Conservation (phyloP, 768 basidiomycete species). For the Suillus occidentalis region DNA sequence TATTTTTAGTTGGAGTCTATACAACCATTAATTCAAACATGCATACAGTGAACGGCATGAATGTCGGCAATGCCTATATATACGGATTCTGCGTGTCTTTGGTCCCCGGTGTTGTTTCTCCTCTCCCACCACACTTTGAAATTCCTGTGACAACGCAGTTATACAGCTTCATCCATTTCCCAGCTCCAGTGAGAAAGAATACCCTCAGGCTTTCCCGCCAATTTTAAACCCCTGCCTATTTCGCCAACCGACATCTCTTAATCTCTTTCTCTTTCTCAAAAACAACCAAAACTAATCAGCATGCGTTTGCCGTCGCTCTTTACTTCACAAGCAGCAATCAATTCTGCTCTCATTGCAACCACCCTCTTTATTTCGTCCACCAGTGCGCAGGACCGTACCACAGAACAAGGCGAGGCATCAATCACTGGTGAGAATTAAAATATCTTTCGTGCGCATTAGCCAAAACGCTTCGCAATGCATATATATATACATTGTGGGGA, state of each 20-base stretch:
- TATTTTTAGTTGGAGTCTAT: not conserved
- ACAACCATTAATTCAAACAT: not conserved
- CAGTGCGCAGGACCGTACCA: slow-evolving; percentile 30
- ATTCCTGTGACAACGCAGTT: not conserved
- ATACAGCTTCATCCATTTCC: slow-evolving; percentile 4
- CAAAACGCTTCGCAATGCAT: no score
- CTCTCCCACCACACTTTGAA: slow-evolving; percentile 1
- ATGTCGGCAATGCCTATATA: slow-evolving; percentile 1
- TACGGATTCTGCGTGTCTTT: not conserved
- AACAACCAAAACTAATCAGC: not conserved
- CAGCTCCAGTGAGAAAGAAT: not conserved
- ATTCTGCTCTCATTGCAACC: slow-evolving; percentile 7
- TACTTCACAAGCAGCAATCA: slow-evolving; percentile 7
- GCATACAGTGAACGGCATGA: not conserved
- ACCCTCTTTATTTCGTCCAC: slow-evolving; percentile 9
- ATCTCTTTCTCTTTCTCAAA: not conserved
- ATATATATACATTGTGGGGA: no score
- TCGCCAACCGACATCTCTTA: not conserved
- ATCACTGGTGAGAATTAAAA: slow-evolving; percentile 33
- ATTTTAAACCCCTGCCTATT: slow-evolving; percentile 4
- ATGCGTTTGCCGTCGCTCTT: slow-evolving; percentile 24
- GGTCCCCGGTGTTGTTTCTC: not conserved
- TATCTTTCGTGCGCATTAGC: not conserved
- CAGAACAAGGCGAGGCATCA: slow-evolving; percentile 36
- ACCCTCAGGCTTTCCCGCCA: not conserved